phyloP scores from a whole-genome alignment of 2,329 filamentous ascomycete genomes.

The Lachnellula arida region DNA sequence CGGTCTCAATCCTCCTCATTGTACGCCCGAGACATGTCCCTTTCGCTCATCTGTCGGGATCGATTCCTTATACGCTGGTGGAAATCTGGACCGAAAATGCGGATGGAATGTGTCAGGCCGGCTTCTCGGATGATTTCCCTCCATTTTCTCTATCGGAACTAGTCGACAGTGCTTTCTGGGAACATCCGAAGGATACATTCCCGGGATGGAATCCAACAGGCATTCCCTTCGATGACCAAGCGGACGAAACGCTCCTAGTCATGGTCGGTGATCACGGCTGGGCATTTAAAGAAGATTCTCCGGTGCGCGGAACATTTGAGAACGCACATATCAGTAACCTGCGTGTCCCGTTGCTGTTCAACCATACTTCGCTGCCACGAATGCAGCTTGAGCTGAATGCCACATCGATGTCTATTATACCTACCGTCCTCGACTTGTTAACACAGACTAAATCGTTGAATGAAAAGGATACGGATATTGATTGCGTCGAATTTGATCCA shows the following conservation, averaged over 20 bases:
- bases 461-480: constrained; percentile 25
- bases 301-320: constrained; percentile 37
- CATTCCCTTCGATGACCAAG: constrained; percentile 25
- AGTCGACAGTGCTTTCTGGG: constrained; percentile 17
- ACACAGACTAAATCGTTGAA: constrained; percentile 38
- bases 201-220: constrained; percentile 20
- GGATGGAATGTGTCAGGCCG: constrained; percentile 16
- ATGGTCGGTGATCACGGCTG: constrained; percentile 43
- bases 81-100: constrained; percentile 27
- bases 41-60: constrained; percentile 33
- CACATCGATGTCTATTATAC: constrained; percentile 40
- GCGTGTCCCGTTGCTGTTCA: constrained; percentile 40
- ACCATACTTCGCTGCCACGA: constrained; percentile 40
- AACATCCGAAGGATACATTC: constrained; percentile 10
- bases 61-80: constrained; percentile 34
- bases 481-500: constrained; percentile 38
- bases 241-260: constrained; percentile 42
- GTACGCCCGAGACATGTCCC: constrained; percentile 32
- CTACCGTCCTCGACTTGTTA: constrained; percentile 42
- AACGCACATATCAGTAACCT: constrained; percentile 42
- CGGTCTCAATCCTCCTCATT: constrained; percentile 29
- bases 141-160: constrained; percentile 29
- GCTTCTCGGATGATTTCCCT: constrained; percentile 23
- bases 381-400: constrained; percentile 37
- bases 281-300: constrained; percentile 39